Base-by-base conservation (phyloP, 768 basidiomycete genomes). In the Tylopilus cervinicoccineus region DNA sequence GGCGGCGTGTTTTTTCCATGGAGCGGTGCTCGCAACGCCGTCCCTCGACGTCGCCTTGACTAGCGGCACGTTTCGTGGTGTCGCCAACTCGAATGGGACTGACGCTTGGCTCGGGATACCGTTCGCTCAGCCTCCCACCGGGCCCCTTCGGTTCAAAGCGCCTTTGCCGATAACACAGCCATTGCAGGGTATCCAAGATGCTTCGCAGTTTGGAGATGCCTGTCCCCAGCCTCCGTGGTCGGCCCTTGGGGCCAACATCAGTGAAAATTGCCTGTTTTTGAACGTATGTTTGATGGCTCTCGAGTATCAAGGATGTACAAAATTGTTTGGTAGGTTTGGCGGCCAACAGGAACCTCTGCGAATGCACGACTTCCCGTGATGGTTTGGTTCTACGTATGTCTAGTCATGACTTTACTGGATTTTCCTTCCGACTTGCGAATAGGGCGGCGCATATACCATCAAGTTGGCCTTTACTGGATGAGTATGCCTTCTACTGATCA, bases 101-200 rank as follows among this genome's bases (percentile, higher is more conserved):
- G 77, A 83, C 10, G 70, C 71, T 58, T 86, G 80, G 75, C 70
- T 83, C 12, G 83, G 82, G 3, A 74, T 86, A 28, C 83, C 77
- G 1, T 86, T 70, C 48, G 83, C 80, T 5, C 64, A 75, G 50
- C 71, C 82, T 2, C 84, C 84, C 0, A 54, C 79, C 0, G 82
- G 81, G 2, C 33, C 58, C 7, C 69, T 84, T 37, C 74, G 83
- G 3, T 83, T 86, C 65, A 77, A 76, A 51, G 73, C 76, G 0
- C 81, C 84, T 3, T 67, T 75, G 0, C 59, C 68, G 4, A 70
- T 80, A 47, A 63, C 64, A 16, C 55, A 53, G 24, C 51, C 61
- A 2, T 63, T 66, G 0, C 55, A 45, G 11, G 66, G 48, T 0
- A 49, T 78, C 2, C 62, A 69, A 29, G 59, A 76, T 48, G 78